phyloP scores from a whole-genome alignment of 2,329 filamentous ascomycete genomes.

The Phaeophleospora eucalypticola region DNA sequence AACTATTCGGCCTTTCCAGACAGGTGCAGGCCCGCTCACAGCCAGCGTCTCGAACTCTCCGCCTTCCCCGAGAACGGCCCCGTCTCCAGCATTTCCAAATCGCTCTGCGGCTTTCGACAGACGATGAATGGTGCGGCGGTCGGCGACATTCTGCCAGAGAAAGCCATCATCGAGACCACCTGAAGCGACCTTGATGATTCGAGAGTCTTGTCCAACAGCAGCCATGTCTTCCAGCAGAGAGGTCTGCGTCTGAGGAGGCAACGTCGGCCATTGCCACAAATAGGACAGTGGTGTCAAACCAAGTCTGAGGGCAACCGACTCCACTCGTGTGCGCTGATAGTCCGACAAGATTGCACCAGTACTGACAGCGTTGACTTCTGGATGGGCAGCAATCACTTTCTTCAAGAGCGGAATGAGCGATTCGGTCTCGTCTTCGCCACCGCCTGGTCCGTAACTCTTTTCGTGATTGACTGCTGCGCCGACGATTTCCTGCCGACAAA shows the following conservation, averaged over 20 bases:
- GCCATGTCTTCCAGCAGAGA: constrained; percentile 77
- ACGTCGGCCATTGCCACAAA: constrained; percentile 82
- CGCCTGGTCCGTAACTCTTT: constrained; percentile 60
- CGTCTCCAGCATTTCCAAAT: constrained; percentile 63
- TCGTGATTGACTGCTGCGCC: constrained; percentile 67
- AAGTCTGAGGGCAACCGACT: constrained; percentile 83
- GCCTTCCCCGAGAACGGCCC: constrained; percentile 81
- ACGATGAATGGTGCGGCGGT: constrained; percentile 43
- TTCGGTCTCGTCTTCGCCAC: constrained; percentile 73
- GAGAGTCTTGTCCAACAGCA: constrained; percentile 70
- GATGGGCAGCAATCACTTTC: constrained; percentile 63
- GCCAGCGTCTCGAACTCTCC: constrained; percentile 96
- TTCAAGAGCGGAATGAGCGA: constrained; percentile 72
- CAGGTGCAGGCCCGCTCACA: constrained; percentile 65
- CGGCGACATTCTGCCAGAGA: constrained; percentile 76
- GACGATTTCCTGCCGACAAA: constrained; percentile 74
- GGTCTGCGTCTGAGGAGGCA: constrained; percentile 53
- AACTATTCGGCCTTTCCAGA: constrained; percentile 70
- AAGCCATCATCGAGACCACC: constrained; percentile 77
- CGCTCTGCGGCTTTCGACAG: constrained; percentile 56
- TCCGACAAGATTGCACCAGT: constrained; percentile 91
- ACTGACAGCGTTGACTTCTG: constrained; percentile 78
- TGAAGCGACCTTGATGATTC: constrained; percentile 91
- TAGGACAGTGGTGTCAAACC: constrained; percentile 78
- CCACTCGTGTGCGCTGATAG: constrained; percentile 93